Base-by-base conservation (phyloP, 2,329 filamentous ascomycete species). In the Aspergillus japonicus region DNA sequence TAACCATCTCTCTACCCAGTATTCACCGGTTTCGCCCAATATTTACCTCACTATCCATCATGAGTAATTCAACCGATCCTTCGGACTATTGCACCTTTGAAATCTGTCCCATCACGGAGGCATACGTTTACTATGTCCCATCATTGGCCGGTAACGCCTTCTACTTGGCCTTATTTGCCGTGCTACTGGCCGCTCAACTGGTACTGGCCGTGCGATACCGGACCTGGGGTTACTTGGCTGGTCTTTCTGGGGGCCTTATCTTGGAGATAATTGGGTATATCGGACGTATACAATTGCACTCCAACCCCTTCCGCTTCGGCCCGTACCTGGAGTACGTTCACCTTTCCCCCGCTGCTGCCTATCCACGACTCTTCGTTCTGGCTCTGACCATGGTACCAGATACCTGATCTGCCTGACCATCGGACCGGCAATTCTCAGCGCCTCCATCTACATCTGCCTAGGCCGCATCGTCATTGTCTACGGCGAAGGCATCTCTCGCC, bases 241-340 rank as follows among this genome's bases (percentile, higher is more conserved):
- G 82, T 49, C 82, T 89, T 75, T 58, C 77, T 1, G 72, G 82
- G 0, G 87, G 87, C 6, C 76, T 84, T 19, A 53, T 81, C 49
- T 77, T 80, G 26, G 87, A 89, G 71, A 72, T 87, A 12, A 64
- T 87, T 23, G 87, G 87, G 11, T 89, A 89, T 63, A 73, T 72
- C 0, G 87, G 83, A 2, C 80, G 87, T 11, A 74, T 89, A 33
- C 75, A 82, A 66, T 81, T 85, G 67, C 81, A 81, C 68, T 53
- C 80, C 44, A 82, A 89, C 66, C 77, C 76, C 1, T 82, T 79
- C 63, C 58, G 61, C 10, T 70, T 68, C 29, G 60, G 67, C 48
- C 81, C 80, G 3, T 88, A 77, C 60, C 67, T 78, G n/a, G 65
- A 75, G 70, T 77, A 71, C 39, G 33, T 35, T 35, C 14, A 10